Base-by-base conservation (phyloP, 768 basidiomycete genomes). In the Kwoniella sp. region DNA sequence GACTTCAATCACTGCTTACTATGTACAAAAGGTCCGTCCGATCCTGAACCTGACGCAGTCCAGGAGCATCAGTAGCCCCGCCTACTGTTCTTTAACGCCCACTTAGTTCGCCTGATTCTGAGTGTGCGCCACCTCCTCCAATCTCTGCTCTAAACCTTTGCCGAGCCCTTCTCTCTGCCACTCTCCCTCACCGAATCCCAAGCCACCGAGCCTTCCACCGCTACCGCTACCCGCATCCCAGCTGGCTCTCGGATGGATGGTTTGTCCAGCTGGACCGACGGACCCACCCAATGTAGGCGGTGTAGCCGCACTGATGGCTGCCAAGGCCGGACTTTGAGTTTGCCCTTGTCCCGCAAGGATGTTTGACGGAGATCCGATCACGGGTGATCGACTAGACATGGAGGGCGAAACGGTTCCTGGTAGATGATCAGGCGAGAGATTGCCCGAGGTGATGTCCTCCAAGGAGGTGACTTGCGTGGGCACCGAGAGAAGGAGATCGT, bases 131-230 rank as follows among this genome's bases (percentile, higher is more conserved):
- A 79, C 62, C 53, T 70, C 84, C 73, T 93, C 92, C 58, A 94
- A 78, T 61, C 92, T 82, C 82, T 93, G 92, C 80, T 90, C 92
- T 55, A 94, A 79, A 0, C 92, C 92, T 65, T 82, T 85, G 0
- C 92, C 92, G 26, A 94, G 78, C 0, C 92, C 92, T 71, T 91
- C 90, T 1, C 91, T 82, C 68, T 91, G 89, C 91, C 91, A 94
- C 80, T 93, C 92, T 0, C 91, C 90, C 9, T 90, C 90, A 0
- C 85, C 81, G 51, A 89, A 88, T 71, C 83, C 63, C 83, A 85
- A 25, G 80, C 84, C 50, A 79, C 81, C 50, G 50, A 67, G 26
- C 37, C 54, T 37, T 63, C 73, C n/a, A 31, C 52, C 37, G 62
- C 74, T n/a, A 71, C 75, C 26, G 66, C 29, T 73, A 67, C 59